Evolutionary conservation across 1,139 yeast species (phyloP).

Genomic region (Sugiyamaella grinbergsii): DNA sequence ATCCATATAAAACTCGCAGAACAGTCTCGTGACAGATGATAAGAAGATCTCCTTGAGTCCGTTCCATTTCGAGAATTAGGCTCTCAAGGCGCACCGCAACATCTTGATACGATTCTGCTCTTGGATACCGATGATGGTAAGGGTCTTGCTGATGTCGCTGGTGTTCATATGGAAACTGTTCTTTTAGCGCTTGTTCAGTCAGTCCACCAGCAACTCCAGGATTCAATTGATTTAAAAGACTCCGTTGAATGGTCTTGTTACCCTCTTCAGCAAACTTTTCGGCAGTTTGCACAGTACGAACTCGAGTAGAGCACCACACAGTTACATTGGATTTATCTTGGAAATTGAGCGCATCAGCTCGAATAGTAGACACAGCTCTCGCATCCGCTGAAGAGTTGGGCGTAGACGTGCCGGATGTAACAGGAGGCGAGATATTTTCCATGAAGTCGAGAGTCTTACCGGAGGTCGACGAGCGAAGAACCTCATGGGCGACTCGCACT

Average conservation of each 20-base stretch:
- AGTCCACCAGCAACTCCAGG: slow-evolving; percentile 87
- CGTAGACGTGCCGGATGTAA: slow-evolving; percentile 34
- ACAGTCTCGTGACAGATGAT: slow-evolving; percentile 94
- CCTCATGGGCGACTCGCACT: slow-evolving; percentile 18
- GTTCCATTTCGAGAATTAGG: slow-evolving; percentile 85
- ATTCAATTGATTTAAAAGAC: slow-evolving; percentile 82
- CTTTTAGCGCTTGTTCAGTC: slow-evolving; percentile 58
- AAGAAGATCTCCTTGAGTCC: slow-evolving; percentile 83
- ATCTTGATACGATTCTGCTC: slow-evolving; percentile 95
- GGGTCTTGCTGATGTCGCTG: slow-evolving; percentile 71
- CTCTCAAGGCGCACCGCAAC: slow-evolving; percentile 95
- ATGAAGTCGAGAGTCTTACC: slow-evolving; percentile 20
- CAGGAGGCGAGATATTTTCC: slow-evolving; percentile 31
- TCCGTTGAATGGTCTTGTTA: slow-evolving; percentile 67
- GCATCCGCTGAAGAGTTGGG: slow-evolving; percentile 35
- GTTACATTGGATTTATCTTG: slow-evolving; percentile 40
- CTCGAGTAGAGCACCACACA: slow-evolving; percentile 92
- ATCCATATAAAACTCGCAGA: slow-evolving; percentile 85
- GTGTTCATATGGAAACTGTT: slow-evolving; percentile 68
- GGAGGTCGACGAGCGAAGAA: slow-evolving; percentile 14
- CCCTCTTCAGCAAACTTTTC: slow-evolving; percentile 61
- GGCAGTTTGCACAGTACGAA: slow-evolving; percentile 81
- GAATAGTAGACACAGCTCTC: slow-evolving; percentile 33
- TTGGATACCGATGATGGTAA: slow-evolving; percentile 86
- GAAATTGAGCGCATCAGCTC: slow-evolving; percentile 33